These are phyloP conservation scores for Aspergillus unguis DNA, from an alignment of 2,329 filamentous ascomycete species.

Conservation along the genomic window DNA sequence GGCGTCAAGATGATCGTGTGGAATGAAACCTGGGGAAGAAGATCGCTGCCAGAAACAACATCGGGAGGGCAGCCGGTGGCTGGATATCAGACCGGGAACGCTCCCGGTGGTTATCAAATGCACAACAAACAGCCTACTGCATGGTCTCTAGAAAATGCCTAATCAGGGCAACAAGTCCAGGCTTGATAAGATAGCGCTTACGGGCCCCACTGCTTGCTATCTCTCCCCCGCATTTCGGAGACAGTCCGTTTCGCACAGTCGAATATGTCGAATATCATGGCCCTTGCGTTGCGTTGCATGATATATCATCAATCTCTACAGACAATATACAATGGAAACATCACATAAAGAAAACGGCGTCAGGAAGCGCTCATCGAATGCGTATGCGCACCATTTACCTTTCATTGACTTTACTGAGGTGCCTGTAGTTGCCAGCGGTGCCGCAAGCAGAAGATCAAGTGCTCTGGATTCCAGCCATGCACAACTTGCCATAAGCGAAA, in stretches of 20 bases:
- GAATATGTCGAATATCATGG: not conserved
- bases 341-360: slow-evolving; percentile 18
- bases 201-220: not conserved
- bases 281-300: not conserved
- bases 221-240: slow-evolving; percentile 8
- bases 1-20: no score
- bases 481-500: slow-evolving; percentile 45
- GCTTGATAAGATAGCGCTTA: not conserved
- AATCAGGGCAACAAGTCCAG: not conserved
- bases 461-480: slow-evolving; percentile 44
- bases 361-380: slow-evolving; percentile 34
- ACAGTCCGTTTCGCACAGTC: not conserved
- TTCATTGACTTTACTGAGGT: not conserved
- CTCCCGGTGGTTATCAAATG: not conserved
- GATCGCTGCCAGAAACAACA: not conserved
- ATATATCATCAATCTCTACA: not conserved
- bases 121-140: not conserved
- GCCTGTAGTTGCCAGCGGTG: slow-evolving; percentile 42
- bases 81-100: not conserved
- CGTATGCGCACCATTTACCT: slow-evolving; percentile 21
- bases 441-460: slow-evolving; percentile 47
- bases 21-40: not conserved
- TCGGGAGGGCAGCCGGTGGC: not conserved
- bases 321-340: slow-evolving; percentile 7
- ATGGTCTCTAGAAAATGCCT: not conserved